Base-by-base conservation (phyloP, 306 rosid genomes). In the Acacia melanoxylon region DNA sequence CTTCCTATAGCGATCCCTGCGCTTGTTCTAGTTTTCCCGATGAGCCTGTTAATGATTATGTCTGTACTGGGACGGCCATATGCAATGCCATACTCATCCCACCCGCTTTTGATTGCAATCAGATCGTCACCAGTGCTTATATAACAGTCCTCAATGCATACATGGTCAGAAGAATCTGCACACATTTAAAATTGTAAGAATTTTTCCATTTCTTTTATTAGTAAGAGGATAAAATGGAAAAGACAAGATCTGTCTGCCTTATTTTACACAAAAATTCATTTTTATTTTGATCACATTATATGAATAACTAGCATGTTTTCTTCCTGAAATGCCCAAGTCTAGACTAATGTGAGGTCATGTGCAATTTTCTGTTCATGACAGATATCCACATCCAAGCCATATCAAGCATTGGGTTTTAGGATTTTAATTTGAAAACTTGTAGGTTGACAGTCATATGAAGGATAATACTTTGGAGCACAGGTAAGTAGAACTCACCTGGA, bases 51-150 rank as follows among this genome's bases (percentile, higher is more conserved):
- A 75, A 93, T 88, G 75, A 78, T 68, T 15, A 93, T 89, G 79
- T 90, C 87, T 74, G 83, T 87, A 85, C 94, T 87, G 4, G 97
- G 97, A 33, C 89, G 92, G 51, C 89, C 92, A 19, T 81, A 91
- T 25, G 89, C 85, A 70, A 85, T 91, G 75, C 97, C 97, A 75
- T 89, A 91, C 85, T 93, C 92, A 72, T 93, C 97, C 97, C 97
- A 93, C 25, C 97, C 97, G 56, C 94, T 93, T 85, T 93, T 93
- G 80, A 93, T 90, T 68, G 95, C 87, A 62, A 93, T 87, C 76
- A 91, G 81, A 84, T 93, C 97, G 82, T 93, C 95, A n/a, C 95
- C 97, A 0, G 97, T 91, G 85, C 95, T 90, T 76, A 93, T 93
- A 79, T 91, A 87, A 79, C 94, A 93, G 87, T 90, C 97, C 80